Conservation (phyloP, 2,329 filamentous ascomycete species). For the Diaporthe aspalathi region DNA sequence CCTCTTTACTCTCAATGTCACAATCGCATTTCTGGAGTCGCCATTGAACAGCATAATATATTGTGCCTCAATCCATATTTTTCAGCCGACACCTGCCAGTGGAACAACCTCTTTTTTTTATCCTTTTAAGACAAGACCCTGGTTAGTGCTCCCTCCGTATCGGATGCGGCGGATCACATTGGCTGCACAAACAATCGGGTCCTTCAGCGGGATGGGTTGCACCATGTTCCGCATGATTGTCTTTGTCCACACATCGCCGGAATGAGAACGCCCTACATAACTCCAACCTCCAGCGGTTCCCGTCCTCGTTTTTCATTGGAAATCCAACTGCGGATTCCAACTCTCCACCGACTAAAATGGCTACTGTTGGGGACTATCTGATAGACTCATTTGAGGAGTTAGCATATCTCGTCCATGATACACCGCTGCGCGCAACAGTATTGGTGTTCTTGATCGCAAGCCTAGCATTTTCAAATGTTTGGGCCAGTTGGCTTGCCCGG, state of each 20-base stretch:
- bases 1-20: no score
- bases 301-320: neutral
- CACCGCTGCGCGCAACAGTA: neutral
- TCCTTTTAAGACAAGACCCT: no score
- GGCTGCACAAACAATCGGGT: neutral
- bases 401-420: neutral
- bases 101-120: no score
- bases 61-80: no score
- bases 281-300: no score
- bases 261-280: neutral
- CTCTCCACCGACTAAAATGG: neutral
- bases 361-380: neutral
- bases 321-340: neutral
- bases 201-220: neutral
- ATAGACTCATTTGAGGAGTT: neutral
- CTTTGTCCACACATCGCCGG: constrained; percentile 9
- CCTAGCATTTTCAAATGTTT: neutral
- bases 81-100: no score
- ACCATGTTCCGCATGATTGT: neutral
- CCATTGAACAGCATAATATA: no score
- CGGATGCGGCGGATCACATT: neutral
- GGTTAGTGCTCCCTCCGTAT: no score
- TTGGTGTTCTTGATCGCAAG: neutral
- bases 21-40: no score
- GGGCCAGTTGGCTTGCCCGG: neutral